Base-by-base conservation (phyloP, 495 filamentous ascomycete species). In the Aspergillus affinis region DNA sequence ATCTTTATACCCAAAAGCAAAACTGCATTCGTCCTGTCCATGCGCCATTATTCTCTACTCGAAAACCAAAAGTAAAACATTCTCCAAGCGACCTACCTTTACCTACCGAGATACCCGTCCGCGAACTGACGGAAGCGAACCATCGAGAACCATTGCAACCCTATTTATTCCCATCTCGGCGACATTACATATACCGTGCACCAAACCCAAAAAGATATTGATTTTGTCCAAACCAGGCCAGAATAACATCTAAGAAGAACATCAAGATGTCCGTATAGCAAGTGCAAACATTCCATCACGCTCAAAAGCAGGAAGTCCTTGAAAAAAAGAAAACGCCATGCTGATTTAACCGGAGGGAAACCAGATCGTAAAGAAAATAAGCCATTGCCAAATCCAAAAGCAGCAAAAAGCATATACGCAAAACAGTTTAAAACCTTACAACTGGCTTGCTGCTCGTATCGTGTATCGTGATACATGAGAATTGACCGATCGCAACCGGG, bases 291-390 rank as follows among this genome's bases (percentile, higher is more conserved):
- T 49, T 26, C 48, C 48, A 49, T 49, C 15, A 54, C 21, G 52
- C 52, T 23, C n/a, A 10, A 54, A 54, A 44, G 41, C 52, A 32
- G 52, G 21, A 57, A 48, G 13, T 29, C 44, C 44, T 47, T 45
- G 21, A 46, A 21, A 29, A 48, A 46, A 26, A 26, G 45, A 13
- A 57, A 50, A 61, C 60, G 60, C 60, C 54, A 57, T 52, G 60
- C 60, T 61, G 49, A 61, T 61, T 47, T 44, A 41, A 41, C 36
- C 36, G 36, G 36, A 41, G 18, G 26, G 45, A 21, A 21, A 45
- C 54, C 60, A 61, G 60, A 54, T 61, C 41, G 60, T 61, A 61
- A 61, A 12, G 12, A 41, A 41, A 1, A 41, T 26, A 26, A 26
- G 23, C 23, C 23, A 26, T n/a, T 8, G 32, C 32, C 36, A 56